A percentile compares a stretch with the other conserved stretches of the same genome.
These are phyloP conservation scores for Moesziomyces globuligerus DNA, from an alignment of 1,284 basidiomycete genomes.

Conservation along the genomic window DNA sequence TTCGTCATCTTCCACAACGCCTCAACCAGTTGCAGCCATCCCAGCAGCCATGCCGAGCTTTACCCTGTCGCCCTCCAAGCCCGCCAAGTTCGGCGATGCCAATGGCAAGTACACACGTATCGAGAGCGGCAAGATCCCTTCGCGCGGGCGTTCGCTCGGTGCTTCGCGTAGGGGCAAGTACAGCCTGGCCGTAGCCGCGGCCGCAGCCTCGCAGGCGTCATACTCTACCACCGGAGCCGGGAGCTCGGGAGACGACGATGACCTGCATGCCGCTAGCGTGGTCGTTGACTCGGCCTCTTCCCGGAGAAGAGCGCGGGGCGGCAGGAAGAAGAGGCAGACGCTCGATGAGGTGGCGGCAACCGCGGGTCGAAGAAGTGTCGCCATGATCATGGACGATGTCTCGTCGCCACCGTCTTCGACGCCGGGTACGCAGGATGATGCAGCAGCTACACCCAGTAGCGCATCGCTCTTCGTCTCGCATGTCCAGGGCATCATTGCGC, in stretches of 20 bases:
- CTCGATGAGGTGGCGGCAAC: slow-evolving; percentile 23
- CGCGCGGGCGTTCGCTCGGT: slow-evolving; percentile 29
- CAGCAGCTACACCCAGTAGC: slow-evolving; percentile 2
- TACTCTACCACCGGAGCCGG: background rate
- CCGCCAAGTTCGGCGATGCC: slow-evolving; percentile 32
- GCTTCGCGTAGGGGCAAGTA: slow-evolving; percentile 32
- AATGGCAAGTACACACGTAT: slow-evolving; percentile 46
- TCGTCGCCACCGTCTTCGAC: background rate
- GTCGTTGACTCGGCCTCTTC: slow-evolving; percentile 3
- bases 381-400: slow-evolving; percentile 44
- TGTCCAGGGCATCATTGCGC: slow-evolving; percentile 38
- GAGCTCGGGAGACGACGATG: slow-evolving; percentile 10
- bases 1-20: background rate
- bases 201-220: slow-evolving; percentile 9
- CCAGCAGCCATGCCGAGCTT: slow-evolving; percentile 21
- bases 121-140: slow-evolving; percentile 33
- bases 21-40: background rate
- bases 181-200: slow-evolving; percentile 27
- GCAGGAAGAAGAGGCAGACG: slow-evolving; percentile 10
- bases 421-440: background rate
- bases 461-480: slow-evolving; percentile 32
- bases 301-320: background rate
- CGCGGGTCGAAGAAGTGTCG: slow-evolving; percentile 32
- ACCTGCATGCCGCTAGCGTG: slow-evolving; percentile 17
- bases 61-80: slow-evolving; percentile 24